Base-by-base conservation (phyloP, 768 basidiomycete genomes). In the Psilocybe cubensis region DNA sequence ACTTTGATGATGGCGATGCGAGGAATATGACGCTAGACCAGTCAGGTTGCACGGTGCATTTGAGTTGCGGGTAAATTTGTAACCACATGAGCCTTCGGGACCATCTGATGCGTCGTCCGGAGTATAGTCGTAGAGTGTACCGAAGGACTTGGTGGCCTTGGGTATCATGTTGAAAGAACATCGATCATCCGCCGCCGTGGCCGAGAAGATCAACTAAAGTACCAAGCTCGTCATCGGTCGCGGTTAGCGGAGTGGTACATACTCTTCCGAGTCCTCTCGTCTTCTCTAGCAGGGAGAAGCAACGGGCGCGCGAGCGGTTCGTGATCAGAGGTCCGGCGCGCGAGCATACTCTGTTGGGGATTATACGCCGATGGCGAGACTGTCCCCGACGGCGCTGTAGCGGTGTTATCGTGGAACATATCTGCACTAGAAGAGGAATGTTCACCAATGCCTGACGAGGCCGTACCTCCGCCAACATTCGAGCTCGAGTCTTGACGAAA, bases 241-340 rank as follows among this genome's bases (percentile, higher is more conserved):
- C 65, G 65, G 38, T 54, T 52, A 29, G 62, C 62, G 42, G 45
- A 33, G 3, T 65, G 68, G 51, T 61, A 58, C 29, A 38, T 28
- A 40, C 52, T 72, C 71, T 68, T 69, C 65, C 63, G 57, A 31
- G 58, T 70, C 63, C 61, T 73, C 64, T 66, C 64, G 31, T 63
- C 69, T 54, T 77, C 79, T 51, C 76, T 75, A 65, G 70, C 61
- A 40, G 64, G 56, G 45, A 57, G 58, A 33, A 62, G 63, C 54
- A 68, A 52, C 31, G 54, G 50, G 27, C 61, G 54, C 21, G 48
- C 40, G 41, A 38, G 54, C 33, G 57, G 52, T 54, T 62, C 60
- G 56, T 53, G 51, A 33, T 41, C 48, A 21, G 42, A 44, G 18
- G 42, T 20, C 11, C 42, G 42, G 18, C 18, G 42, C 42, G n/a